Percentiles rank a stretch among this genome's conserved stretches.
Conservation (phyloP, 495 filamentous ascomycete species). For the Tuber borchii region DNA sequence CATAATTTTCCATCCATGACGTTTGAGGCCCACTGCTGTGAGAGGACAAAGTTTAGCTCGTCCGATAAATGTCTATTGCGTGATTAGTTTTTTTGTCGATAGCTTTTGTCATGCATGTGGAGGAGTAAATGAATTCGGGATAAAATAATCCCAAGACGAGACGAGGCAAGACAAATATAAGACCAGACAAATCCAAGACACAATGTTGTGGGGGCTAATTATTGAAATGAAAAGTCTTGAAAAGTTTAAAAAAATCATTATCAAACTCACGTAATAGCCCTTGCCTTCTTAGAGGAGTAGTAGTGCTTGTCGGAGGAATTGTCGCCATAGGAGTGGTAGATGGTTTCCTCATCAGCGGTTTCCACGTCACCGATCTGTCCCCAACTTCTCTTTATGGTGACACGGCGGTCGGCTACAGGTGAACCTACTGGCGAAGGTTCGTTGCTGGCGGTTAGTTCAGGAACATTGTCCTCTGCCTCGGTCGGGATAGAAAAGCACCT, state of each 20-base stretch:
- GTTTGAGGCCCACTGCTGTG: slow-evolving; percentile 20
- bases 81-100: slow-evolving; percentile 5
- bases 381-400: slow-evolving; percentile 21
- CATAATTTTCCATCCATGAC: slow-evolving; percentile 27
- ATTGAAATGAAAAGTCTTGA: slow-evolving; percentile 3
- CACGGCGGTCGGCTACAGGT: slow-evolving; percentile 21
- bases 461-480: slow-evolving; percentile 26
- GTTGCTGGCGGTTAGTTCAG: slow-evolving; percentile 18
- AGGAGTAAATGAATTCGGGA: background rate
- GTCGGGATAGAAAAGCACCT: slow-evolving; percentile 31
- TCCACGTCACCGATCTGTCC: slow-evolving; percentile 32
- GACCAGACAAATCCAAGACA: slow-evolving; percentile 6
- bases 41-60: slow-evolving; percentile 31
- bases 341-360: slow-evolving; percentile 26
- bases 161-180: slow-evolving; percentile 15
- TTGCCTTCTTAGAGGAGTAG: slow-evolving; percentile 25
- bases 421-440: slow-evolving; percentile 32
- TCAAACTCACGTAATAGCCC: slow-evolving; percentile 31
- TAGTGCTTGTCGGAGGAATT: background rate
- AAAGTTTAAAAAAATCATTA: background rate
- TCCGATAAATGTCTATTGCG: slow-evolving; percentile 32
- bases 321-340: background rate
- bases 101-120: background rate
- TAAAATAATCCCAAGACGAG: background rate
- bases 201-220: slow-evolving; percentile 13